Evolutionary conservation across 257 asterid species (phyloP), one percentile per base, ranked within the genome.

Genomic region (Lithospermum erythrorhizon): DNA sequence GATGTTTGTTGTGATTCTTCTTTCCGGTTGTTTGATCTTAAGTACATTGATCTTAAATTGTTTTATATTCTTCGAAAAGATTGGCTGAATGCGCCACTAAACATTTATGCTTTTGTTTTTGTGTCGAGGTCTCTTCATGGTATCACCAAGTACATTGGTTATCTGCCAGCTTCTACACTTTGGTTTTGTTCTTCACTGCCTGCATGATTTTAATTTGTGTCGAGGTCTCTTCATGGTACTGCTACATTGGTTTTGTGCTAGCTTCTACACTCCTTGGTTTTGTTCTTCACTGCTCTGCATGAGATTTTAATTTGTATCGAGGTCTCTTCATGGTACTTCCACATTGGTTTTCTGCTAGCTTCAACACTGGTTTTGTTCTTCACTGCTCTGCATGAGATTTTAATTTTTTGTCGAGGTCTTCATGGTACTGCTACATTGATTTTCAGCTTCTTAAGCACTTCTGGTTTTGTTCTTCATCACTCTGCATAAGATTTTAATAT

Each of bases 301-400:
- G n/a, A n/a, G n/a, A n/a, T n/a, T n/a, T n/a, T n/a, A n/a, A n/a
- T 86, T 80, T 80, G 78, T 87, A 83, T 78, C 83, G 88, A 89
- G 97, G 95, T n/a, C n/a, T 89, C 75, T 86, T 65, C 95, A 68
- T 80, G 94, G 82, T 84, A 73, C 96, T 85, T 90, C 96, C 72
- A 83, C 96, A 78, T n/a, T n/a, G n/a, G n/a, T n/a, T n/a, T n/a
- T n/a, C n/a, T n/a, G n/a, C n/a, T n/a, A n/a, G 29, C 32, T 27
- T 27, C 32, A 3, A 27, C 32, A 3, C 32, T 27, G 7, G 5
- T 27, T 27, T 27, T 27, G 32, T 76, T 78, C 95, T 78, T 80
- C 79, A 61, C 83, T 77, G 82, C 73, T 79, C 82, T 81, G 81
- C 90, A 84, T 71, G 94, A 88, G 87, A 90, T 87, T 95, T 85